Evolutionary conservation across 257 asterid species (phyloP).

Genomic region (Plantago ovata): DNA sequence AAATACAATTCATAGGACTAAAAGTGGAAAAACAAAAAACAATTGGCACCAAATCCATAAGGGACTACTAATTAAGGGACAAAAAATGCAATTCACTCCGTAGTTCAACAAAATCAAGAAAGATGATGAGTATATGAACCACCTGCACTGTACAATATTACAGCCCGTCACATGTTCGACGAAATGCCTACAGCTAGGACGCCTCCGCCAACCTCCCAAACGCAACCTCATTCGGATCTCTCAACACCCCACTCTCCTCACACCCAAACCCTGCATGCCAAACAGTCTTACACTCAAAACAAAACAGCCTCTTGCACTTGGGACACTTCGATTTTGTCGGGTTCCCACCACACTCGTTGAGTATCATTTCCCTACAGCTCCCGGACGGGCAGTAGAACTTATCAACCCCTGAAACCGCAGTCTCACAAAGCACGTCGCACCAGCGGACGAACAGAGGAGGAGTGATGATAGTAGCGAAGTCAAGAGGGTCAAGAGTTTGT

Average conservation of each 20-base stretch:
- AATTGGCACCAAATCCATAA: no score
- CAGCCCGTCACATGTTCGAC: constrained; percentile 55
- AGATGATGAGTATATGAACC: no score
- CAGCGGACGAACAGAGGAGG: constrained; percentile 45
- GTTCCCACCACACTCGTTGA: constrained; percentile 68
- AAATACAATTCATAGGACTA: no score
- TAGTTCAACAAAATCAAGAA: no score
- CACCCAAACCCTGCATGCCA: constrained; percentile 64
- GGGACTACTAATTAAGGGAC: no score
- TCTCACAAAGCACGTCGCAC: constrained; percentile 67
- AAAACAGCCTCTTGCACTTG: constrained; percentile 29
- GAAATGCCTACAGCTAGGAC: constrained; percentile 28
- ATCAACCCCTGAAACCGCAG: constrained; percentile 30
- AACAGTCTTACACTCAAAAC: constrained; percentile 37
- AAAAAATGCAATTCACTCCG: no score
- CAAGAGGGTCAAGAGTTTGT: constrained; percentile 44
- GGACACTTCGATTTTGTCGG: constrained; percentile 52
- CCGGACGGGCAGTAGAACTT: constrained; percentile 53
- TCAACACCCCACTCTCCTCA: constrained; percentile 36
- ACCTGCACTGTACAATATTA: constrained; percentile 53
- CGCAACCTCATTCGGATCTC: constrained; percentile 46
- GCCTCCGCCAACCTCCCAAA: constrained; percentile 45
- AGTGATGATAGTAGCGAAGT: constrained; percentile 35
- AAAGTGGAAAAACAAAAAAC: no score
- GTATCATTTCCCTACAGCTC: constrained; percentile 46